These are phyloP conservation scores for Andrographis paniculata DNA, from an alignment of 305 asterid genomes.

Conservation along the genomic window DNA sequence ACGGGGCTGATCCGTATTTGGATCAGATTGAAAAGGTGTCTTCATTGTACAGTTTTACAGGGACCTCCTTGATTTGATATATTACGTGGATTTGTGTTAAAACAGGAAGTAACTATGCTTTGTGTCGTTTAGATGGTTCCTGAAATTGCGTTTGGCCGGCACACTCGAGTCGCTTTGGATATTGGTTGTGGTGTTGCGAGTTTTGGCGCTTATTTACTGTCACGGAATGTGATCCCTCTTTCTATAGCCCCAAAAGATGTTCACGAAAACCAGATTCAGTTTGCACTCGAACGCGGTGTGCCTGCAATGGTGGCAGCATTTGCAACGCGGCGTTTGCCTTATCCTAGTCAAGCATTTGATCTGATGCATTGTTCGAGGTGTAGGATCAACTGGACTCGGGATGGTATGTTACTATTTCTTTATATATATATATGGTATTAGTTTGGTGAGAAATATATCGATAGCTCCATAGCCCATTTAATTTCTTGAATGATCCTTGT, in stretches of 20 bases:
- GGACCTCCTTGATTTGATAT: neutral
- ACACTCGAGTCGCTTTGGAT: constrained; percentile 80
- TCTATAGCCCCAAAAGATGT: too few species aligned
- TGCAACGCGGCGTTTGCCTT: constrained; percentile 1
- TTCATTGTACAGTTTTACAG: constrained; percentile 3
- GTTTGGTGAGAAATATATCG: too few species aligned
- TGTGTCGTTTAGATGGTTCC: constrained; percentile 59
- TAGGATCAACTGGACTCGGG: constrained; percentile 73
- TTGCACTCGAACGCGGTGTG: constrained; percentile 97
- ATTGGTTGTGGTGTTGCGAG: constrained; percentile 97
- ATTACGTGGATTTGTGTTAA: neutral
- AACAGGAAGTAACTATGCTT: neutral
- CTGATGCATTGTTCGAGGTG: constrained; percentile 1
- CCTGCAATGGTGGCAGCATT: constrained; percentile 93
- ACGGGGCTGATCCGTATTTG: constrained; percentile 88
- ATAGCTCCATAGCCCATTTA: too few species aligned
- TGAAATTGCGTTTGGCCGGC: constrained; percentile 76
- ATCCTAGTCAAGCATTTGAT: constrained; percentile 2
- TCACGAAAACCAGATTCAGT: too few species aligned
- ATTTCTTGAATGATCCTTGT: too few species aligned
- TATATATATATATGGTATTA: constrained; percentile 3
- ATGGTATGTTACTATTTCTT: constrained; percentile 76
- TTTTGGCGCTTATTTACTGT: constrained; percentile 84
- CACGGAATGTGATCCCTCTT: constrained; percentile 67
- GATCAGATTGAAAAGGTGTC: constrained; percentile 83